Evolutionary conservation across 2,329 filamentous ascomycete species (phyloP).

Genomic region (Fusarium albidum): DNA sequence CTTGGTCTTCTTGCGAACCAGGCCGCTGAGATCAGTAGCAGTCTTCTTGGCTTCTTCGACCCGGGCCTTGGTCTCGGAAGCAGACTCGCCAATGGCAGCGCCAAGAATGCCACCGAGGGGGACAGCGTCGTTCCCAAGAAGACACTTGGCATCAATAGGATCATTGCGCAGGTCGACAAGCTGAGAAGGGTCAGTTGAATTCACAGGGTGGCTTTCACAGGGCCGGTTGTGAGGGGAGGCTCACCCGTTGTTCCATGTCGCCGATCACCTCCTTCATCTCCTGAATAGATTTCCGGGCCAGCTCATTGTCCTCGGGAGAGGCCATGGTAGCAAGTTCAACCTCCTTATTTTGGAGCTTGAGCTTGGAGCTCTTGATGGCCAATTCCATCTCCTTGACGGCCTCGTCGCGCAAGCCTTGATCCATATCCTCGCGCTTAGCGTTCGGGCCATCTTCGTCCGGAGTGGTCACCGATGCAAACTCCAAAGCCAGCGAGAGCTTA

Average conservation of each 20-base stretch:
- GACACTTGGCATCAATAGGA: constrained; percentile 55
- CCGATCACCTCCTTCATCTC: constrained; percentile 81
- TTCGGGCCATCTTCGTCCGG: constrained; percentile 57
- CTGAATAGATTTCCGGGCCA: constrained; percentile 67
- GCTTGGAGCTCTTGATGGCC: constrained; percentile 76
- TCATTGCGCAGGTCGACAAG: constrained; percentile 73
- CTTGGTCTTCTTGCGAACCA: constrained; percentile 75
- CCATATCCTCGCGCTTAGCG: constrained; percentile 61
- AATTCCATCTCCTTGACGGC: constrained; percentile 75
- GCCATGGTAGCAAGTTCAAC: constrained; percentile 69
- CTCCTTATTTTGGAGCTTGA: constrained; percentile 75
- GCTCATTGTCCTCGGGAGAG: constrained; percentile 72
- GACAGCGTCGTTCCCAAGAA: constrained; percentile 52
- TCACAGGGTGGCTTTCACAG: background rate
- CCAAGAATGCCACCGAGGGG: constrained; percentile 68
- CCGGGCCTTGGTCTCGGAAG: constrained; percentile 67
- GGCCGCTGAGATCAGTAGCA: constrained; percentile 76
- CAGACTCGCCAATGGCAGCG: constrained; percentile 68
- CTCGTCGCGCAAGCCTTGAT: constrained; percentile 75
- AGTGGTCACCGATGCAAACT: constrained; percentile 85
- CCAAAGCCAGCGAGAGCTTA: constrained; percentile 92
- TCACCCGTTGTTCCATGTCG: constrained; percentile 79
- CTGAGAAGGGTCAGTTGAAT: constrained; percentile 44
- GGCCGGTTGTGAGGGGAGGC: constrained; percentile 40
- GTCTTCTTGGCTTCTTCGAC: constrained; percentile 77